Evolutionary conservation across 2,329 filamentous ascomycete species (phyloP), one percentile per base, ranked within the genome.

Genomic region (Tolypocladium pustulatum): DNA sequence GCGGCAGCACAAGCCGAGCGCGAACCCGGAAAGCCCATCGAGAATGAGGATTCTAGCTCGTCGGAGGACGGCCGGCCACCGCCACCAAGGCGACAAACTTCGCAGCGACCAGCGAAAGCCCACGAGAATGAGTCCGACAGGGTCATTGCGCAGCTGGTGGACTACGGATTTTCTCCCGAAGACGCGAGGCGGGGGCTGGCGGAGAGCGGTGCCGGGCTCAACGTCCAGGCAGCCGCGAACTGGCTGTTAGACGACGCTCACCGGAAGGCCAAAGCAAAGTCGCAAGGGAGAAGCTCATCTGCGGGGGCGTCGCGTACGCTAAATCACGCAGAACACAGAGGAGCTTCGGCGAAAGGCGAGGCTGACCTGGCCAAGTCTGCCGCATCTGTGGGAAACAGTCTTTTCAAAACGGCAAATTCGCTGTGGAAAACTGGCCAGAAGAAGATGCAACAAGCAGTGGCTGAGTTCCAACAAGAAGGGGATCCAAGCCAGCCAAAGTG

Each of bases 401-500:
- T 99, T 15, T 86, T 97, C 72, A 99, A 99, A 71, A 94, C 92
- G 3, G 94, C 94, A 2, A 96, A 95, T 64, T 93, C 90, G 0
- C 75, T 97, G 0, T 99, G 94, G 94, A 99, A 96, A 70, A 90
- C 89, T 3, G 87, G 93, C 0, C 90, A 92, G 68, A 99, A 96
- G 73, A 92, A 90, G 70, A 83, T 97, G 59, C 91, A 96, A 67
- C 91, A 94, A 72, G 93, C 91, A 5, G 89, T 97, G 38, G 86
- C 91, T 10, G 94, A 99, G 20, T 89, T 97, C 60, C 83, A 88
- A 64, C 79, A 83, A 62, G 81, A 81, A 49, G 87, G 71, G 20
- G 91, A 96, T 67, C 80, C 88, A 2, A 89, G 72, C 67, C 90
- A 96, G 69, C 94, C 94, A 0, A 94, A 90, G 69, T 99, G 94